Evolutionary conservation across 805 yeast species (phyloP).

Genomic region (Blastobotrys muscicola): DNA sequence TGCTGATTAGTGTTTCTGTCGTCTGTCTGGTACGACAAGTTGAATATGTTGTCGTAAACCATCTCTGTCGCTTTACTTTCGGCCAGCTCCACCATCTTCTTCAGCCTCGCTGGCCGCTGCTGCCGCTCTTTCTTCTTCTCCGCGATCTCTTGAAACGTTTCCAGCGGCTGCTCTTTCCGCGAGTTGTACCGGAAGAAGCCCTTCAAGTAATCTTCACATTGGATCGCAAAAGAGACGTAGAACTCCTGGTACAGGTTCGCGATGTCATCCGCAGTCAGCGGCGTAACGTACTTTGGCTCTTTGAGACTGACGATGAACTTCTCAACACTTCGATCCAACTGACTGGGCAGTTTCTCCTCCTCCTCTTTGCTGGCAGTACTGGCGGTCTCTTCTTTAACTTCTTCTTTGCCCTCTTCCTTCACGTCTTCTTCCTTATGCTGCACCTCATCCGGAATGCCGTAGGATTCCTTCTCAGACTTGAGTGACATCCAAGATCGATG

Average conservation of each 20-base stretch:
- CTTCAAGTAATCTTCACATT: slow-evolving; percentile 19
- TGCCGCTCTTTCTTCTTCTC: slow-evolving; percentile 23
- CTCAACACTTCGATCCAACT: slow-evolving; percentile 12
- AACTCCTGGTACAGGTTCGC: slow-evolving; percentile 33
- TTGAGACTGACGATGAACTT: slow-evolving; percentile 24
- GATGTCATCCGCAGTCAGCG: slow-evolving; percentile 31
- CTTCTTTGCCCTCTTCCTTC: background rate
- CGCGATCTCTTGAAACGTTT: slow-evolving; percentile 26
- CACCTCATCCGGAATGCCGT: slow-evolving; percentile 6
- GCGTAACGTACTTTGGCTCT: slow-evolving; percentile 30
- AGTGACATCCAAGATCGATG: slow-evolving; percentile 13
- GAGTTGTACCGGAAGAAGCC: slow-evolving; percentile 1
- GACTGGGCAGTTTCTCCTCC: slow-evolving; percentile 11
- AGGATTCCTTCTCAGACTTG: slow-evolving; percentile 14
- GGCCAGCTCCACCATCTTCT: slow-evolving; percentile 24
- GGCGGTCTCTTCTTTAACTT: background rate
- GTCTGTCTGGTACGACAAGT: slow-evolving; percentile 22
- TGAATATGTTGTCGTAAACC: slow-evolving; percentile 29
- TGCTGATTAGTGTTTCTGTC: slow-evolving; percentile 18
- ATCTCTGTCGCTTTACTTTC: slow-evolving; percentile 29
- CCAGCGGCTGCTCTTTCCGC: slow-evolving; percentile 25
- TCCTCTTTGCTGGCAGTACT: background rate
- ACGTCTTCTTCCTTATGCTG: background rate
- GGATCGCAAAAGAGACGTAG: slow-evolving; percentile 24
- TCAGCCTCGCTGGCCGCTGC: slow-evolving; percentile 19